A percentile compares a stretch with the other conserved stretches of the same genome.
These are phyloP conservation scores for Fraxinus floribunda DNA, from an alignment of 305 asterid species.

Conservation along the genomic window DNA sequence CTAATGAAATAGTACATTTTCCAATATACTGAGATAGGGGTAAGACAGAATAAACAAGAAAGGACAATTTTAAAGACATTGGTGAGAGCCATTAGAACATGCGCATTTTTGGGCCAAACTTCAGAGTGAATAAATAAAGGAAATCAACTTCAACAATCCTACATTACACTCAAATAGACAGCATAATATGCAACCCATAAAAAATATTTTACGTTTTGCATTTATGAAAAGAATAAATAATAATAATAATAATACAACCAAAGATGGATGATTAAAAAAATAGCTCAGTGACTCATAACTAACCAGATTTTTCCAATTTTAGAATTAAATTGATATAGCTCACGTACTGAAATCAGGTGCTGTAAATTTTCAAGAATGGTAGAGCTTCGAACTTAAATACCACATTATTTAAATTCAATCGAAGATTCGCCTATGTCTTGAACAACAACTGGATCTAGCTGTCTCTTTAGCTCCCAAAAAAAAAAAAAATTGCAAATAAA, in stretches of 20 bases:
- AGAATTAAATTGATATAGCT: not conserved
- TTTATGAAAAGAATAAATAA: not conserved
- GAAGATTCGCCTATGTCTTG: not conserved
- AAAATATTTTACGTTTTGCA: not conserved
- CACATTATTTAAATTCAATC: not conserved
- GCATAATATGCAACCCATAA: not conserved
- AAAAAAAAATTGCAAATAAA: not conserved
- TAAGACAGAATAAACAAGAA: not conserved
- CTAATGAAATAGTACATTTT: not conserved
- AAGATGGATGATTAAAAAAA: not conserved
- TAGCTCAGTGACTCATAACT: not conserved
- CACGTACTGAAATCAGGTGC: not conserved
- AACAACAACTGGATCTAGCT: not conserved
- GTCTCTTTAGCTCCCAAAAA: not conserved
- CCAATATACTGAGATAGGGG: not conserved
- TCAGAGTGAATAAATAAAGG: not conserved
- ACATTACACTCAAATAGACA: not conserved
- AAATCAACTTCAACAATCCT: not conserved
- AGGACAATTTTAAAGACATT: not conserved
- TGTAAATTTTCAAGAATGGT: not conserved
- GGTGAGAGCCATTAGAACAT: not conserved
- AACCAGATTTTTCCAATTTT: not conserved
- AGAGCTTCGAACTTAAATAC: not conserved
- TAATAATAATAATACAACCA: not conserved
- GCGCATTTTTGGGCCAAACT: not conserved